Base-by-base conservation (phyloP, 1,284 basidiomycete genomes). In the Golubevia sp. region DNA sequence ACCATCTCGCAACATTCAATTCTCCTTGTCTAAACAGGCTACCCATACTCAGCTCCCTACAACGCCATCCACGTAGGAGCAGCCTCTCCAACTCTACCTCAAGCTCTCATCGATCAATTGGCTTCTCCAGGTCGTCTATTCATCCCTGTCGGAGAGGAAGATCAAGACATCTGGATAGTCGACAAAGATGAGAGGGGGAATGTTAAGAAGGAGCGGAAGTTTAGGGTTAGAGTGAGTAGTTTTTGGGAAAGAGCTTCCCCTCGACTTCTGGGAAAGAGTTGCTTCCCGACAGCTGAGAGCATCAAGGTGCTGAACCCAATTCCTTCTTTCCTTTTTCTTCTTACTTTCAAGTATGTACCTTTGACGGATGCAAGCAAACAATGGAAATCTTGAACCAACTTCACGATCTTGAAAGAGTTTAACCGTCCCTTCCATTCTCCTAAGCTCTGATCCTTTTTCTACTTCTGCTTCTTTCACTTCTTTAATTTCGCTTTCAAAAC, bases 61-160 rank as follows among this genome's bases (percentile, higher is more conserved):
- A 88, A 92, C 70, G 91, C 89, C 0, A 98, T 98, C 55, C 96
- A 99, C 75, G 96, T 98, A 21, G 96, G 96, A 3, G 96, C 96
- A 0, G 94, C 95, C 0, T 90, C 94, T 0, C 91, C 92, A 0
- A 86, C 79, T 13, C 48, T 63, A 49, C 94, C 94, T 0, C 82
- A 88, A 38, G 82, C 87, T 0, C 87, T 98, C 0, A 82, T 98
- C 25, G 88, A 92, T 15, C 87, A 86, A 68, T 89, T 98, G 2
- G 91, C 91, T 13, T 84, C 85, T 1, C 93, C 93, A 0, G 96
- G 96, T 1, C 86, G 93, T 56, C 93, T 97, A 91, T 96, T 97
- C 85, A 92, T 97, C 58, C 95, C 95, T 1, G 91, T 98, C 5
- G 94, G 93, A 3, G 88, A 86, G 0, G 75, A 84, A 0, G 71